A percentile compares a stretch with the other conserved stretches of the same genome.
Conservation (phyloP, 106 monocot species). For the Platanthera guangdongensis region DNA sequence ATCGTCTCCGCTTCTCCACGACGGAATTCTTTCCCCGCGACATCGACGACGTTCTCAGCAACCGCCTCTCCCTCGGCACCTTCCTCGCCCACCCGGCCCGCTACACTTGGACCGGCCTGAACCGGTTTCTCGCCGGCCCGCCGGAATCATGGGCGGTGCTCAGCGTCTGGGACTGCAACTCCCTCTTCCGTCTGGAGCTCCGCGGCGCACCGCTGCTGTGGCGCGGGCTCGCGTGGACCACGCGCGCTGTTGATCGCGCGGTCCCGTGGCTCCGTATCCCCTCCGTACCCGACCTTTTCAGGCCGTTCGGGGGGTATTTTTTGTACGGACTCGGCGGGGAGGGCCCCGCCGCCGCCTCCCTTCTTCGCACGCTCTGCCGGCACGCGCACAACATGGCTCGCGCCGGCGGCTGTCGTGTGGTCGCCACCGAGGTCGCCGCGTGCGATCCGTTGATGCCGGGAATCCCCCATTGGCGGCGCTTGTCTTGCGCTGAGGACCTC, state of each 20-base stretch:
- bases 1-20: conserved; percentile 11
- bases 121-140: conserved; percentile 12
- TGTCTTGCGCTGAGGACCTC: conserved; percentile 43
- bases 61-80: conserved; percentile 31
- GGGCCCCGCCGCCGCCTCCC: conserved; percentile 17
- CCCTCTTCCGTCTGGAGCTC: conserved; percentile 21
- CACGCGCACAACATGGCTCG: conserved; percentile 49
- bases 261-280: conserved; percentile 23
- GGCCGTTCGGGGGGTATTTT: conserved; percentile 25
- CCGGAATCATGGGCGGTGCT: conserved; percentile 24
- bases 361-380: conserved; percentile 28
- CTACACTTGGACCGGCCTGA: background rate
- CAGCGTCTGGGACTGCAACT: conserved; percentile 24
- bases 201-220: conserved; percentile 9
- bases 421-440: conserved; percentile 40
- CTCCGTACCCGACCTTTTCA: conserved; percentile 18
- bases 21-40: conserved; percentile 33
- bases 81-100: conserved; percentile 18
- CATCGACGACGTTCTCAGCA: conserved; percentile 20
- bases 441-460: conserved; percentile 32
- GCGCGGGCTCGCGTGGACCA: conserved; percentile 11
- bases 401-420: conserved; percentile 24
- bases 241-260: conserved; percentile 13
- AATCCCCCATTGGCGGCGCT: conserved; percentile 34
- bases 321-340: conserved; percentile 16